A percentile compares a stretch with the other conserved stretches of the same genome.
Evolutionary conservation across 2,329 filamentous ascomycete species (phyloP).

Genomic region (Beauveria caledonica): DNA sequence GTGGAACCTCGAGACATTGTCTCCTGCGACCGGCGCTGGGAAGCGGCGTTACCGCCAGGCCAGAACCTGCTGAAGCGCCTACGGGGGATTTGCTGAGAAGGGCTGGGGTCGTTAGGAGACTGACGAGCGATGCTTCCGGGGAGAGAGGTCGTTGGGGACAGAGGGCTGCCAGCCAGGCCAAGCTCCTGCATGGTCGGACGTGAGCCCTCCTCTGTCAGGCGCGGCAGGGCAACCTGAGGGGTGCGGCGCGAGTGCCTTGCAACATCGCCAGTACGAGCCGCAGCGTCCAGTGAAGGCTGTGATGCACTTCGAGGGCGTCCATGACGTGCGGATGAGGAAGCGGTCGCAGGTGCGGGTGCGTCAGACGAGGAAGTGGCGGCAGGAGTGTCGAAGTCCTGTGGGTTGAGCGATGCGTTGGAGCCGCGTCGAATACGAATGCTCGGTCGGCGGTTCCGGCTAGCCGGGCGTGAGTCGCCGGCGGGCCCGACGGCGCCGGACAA

Average conservation of each 20-base stretch:
- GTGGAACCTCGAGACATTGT: not conserved
- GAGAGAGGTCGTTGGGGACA: constrained; percentile 21
- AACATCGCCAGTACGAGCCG: constrained; percentile 15
- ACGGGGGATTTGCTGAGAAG: not conserved
- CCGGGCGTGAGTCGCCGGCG: not conserved
- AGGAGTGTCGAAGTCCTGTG: not conserved
- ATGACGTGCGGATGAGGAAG: constrained; percentile 16
- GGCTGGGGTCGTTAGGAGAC: not conserved
- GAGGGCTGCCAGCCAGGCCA: constrained; percentile 16
- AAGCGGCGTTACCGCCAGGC: constrained; percentile 6
- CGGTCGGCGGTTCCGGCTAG: constrained; percentile 8
- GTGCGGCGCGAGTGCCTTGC: constrained; percentile 23
- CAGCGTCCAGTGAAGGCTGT: constrained; percentile 23
- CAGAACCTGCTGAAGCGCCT: constrained; percentile 8
- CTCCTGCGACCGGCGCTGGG: constrained; percentile 1
- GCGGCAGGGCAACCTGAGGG: constrained; percentile 28
- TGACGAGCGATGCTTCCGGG: constrained; percentile 15
- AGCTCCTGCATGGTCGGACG: constrained; percentile 29
- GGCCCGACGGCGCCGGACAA: not conserved
- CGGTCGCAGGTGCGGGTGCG: not conserved
- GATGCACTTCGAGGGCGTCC: constrained; percentile 28
- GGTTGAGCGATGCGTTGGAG: constrained; percentile 1
- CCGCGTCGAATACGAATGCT: constrained; percentile 12
- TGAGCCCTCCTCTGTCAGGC: constrained; percentile 31
- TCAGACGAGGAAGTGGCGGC: not conserved